A percentile compares a stretch with the other conserved stretches of the same genome.
These are phyloP conservation scores for Tricladium varicosporioides DNA, from an alignment of 2,329 filamentous ascomycete genomes.

Conservation along the genomic window DNA sequence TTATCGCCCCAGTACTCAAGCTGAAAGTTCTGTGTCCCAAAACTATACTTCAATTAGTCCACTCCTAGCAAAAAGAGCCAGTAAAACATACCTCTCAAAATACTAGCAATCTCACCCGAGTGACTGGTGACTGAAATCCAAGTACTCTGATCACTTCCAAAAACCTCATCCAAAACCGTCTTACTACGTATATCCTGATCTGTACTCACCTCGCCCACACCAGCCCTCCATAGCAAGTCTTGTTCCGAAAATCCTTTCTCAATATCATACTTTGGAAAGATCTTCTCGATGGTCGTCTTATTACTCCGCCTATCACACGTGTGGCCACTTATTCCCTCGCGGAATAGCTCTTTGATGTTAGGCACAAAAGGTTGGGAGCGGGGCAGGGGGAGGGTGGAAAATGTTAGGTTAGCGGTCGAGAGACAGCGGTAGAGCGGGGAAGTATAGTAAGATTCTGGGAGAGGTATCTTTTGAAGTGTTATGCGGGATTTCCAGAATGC, in stretches of 20 bases:
- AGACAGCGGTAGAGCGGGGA: conserved; percentile 63
- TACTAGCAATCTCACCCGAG: conserved; percentile 52
- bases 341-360: conserved; percentile 60
- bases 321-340: conserved; percentile 66
- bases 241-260: conserved; percentile 61
- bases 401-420: conserved; percentile 61
- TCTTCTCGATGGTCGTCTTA: conserved; percentile 49
- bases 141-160: conserved; percentile 48
- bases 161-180: conserved; percentile 55
- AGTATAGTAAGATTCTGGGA: conserved; percentile 63
- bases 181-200: conserved; percentile 52
- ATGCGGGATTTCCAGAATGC: conserved; percentile 58
- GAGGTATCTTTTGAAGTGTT: conserved; percentile 51
- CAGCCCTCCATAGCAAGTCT: conserved; percentile 47
- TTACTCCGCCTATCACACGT: conserved; percentile 64
- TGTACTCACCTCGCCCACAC: conserved; percentile 39
- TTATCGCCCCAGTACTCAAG: conserved; percentile 63
- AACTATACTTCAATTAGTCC: conserved; percentile 32
- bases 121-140: conserved; percentile 62
- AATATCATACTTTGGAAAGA: conserved; percentile 53
- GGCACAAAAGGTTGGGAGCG: conserved; percentile 51
- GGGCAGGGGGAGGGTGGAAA: conserved; percentile 52
- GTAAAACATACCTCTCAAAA: conserved; percentile 39
- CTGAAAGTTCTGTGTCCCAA: conserved; percentile 59
- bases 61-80: background rate